Base-by-base conservation (phyloP, 2,329 filamentous ascomycete species). In the Fusarium austroafricanum region DNA sequence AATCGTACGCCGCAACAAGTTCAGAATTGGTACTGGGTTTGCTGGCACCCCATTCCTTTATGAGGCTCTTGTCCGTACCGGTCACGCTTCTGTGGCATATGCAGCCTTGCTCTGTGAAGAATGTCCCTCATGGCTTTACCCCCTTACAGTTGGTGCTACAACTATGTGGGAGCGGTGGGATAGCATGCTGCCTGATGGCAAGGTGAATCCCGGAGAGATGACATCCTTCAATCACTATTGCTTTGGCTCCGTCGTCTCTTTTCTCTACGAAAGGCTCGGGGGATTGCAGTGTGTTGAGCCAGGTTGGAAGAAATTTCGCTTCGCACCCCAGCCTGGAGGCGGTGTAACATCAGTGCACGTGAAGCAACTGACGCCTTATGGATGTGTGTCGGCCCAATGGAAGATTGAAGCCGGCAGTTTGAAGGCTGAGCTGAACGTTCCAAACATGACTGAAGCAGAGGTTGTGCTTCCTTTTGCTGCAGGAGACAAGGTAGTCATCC, bases 111-210 rank as follows among this genome's bases (percentile, higher is more conserved):
- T 78, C 5, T 69, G 79, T n/a, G 73, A 73, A 4, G 59, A 71
- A 5, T 76, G 75, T 4, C 80, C 79, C 0, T 77, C 73, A 0
- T 82, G 79, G 80, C 70, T 76, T 3, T 81, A 81, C 35, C 77
- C 76, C 2, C 74, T 82, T 1, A 74, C 67, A 1, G 80, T 81
- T 76, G 78, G 76, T 7, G 78, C 76, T 0, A 82, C 80, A 1
- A 81, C 79, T 0, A 76, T 79, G 2, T 82, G 79, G 80, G 81
- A 82, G 67, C 75, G 80, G 7, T 82, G 80, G 80, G 78, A 82
- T 21, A 75, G 73, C 18, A 75, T 82, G 65, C 56, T 79, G 10
- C 75, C 78, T 0, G 75, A 81, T 47, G 79, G 78, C 1, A 72
- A 58, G 1, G 75, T 82, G 37, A 82, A 82, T 51, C 75, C 78